Base-by-base conservation (phyloP, 108 stramenopile species). In the Stephanodiscus minutulus region DNA sequence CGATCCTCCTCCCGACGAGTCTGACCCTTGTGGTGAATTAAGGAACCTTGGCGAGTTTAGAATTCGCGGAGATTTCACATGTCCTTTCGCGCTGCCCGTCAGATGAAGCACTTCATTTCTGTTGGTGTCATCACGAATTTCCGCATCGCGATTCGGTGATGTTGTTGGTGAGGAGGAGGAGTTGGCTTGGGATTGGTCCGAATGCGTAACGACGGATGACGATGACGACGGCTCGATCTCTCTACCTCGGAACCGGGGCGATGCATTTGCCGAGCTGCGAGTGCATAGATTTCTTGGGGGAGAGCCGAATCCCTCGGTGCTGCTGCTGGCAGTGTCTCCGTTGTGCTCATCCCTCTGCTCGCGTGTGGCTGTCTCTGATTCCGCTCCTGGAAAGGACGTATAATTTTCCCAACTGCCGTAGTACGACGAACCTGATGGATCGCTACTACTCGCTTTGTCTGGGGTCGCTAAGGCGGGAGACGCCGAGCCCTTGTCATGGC, bases 261-360 rank as follows among this genome's bases (percentile, higher is more conserved):
- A 33, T 29, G 37, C 57, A 49, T 52, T 50, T 31, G 33, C 18
- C 24, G 59, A 60, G 37, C 31, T 55, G 27, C 67, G 52, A 39
- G 25, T 44, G 43, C 20, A 41, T 6, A 10, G 0, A 73, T 59
- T 65, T 18, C 73, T 37, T 12, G 76, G 76, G 22, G 76, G 76
- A 24, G 69, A 66, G 27, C 76, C 76, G 47, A 77, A 77, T 7
- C 76, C 76, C 59, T 60, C 20, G 18, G 37, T 60, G n/a, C 59
- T 41, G 35, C n/a, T 21, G 55, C 43, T 67, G 7, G 33, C 74
- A 39, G 20, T 64, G 53, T 73, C 64, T 36, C 37, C 66, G 35
- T 63, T 61, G 15, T 31, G 41, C 62, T 64, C 68, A 44, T 77
- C 76, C 24, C 76, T 48, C 63, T 77, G 76, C 44, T 77, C 76